These are phyloP conservation scores for Symmetrospora coprosmae DNA, from an alignment of 768 basidiomycete genomes.

Conservation along the genomic window DNA sequence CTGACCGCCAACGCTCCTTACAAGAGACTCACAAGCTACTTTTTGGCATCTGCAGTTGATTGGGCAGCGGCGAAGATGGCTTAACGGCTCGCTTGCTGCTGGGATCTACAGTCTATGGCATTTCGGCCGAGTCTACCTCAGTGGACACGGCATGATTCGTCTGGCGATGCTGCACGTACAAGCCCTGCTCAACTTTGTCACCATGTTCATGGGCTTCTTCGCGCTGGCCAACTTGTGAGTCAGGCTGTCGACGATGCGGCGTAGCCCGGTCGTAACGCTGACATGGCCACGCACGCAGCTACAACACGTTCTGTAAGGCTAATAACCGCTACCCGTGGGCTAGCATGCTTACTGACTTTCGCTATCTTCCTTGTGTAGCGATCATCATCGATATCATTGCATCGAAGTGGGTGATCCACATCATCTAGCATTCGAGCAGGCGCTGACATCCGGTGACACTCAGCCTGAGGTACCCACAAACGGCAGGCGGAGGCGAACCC, in stretches of 20 bases:
- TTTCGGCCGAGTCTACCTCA: constrained; percentile 50
- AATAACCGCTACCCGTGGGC: background rate
- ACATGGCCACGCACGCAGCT: background rate
- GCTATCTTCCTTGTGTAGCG: background rate
- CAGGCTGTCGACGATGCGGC: background rate
- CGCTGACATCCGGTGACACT: constrained; percentile 21
- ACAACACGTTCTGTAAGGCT: constrained; percentile 2
- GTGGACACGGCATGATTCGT: constrained; percentile 70
- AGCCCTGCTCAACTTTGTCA: constrained; percentile 71
- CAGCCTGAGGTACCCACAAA: constrained; percentile 25
- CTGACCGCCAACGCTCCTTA: background rate
- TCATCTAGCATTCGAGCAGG: constrained; percentile 5
- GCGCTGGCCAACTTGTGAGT: constrained; percentile 55
- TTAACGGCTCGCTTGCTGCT: constrained; percentile 69
- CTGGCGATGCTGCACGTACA: constrained; percentile 97
- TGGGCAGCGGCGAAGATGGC: constrained; percentile 86
- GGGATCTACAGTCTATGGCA: constrained; percentile 75
- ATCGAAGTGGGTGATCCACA: background rate
- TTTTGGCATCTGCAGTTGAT: constrained; percentile 50
- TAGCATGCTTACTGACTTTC: constrained; percentile 31
- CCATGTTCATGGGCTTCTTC: constrained; percentile 82
- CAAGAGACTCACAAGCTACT: too few species aligned
- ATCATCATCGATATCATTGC: constrained; percentile 5
- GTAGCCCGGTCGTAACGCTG: background rate
- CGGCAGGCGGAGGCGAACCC: constrained; percentile 25